Base-by-base conservation (phyloP, 306 rosid species). In the Vigna nakashimae region DNA sequence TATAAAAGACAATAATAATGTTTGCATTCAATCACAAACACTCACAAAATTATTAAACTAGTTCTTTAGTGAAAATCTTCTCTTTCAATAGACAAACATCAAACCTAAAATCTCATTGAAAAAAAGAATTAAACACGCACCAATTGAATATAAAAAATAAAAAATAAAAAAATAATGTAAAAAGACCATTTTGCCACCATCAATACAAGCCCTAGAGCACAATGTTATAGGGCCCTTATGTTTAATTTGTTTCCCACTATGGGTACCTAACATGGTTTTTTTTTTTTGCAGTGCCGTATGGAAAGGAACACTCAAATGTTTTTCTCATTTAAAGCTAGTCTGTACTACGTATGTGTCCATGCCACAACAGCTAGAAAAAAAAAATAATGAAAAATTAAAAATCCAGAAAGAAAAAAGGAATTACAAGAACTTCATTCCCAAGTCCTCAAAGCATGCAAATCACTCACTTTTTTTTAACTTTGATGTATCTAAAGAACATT, bases 161-260 rank as follows among this genome's bases (percentile, higher is more conserved):
- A 52, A 22, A 1, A 53, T 60, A 48, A 79, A 69, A 69, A 59
- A 13, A 68, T 72, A 46, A 5, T 13, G 79, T 26, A 71, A 74
- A 64, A 79, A 59, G 60, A 78, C 57, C 65, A 42, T 80, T 70
- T 62, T 51, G 63, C 57, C 57, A 62, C 75, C n/a, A 83, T 72
- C 17, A 78, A 70, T 85, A 86, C 91, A 86, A 83, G 77, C 64
- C 62, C 43, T 66, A 26, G 60, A 22, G 71, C 82, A 73, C 71
- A 75, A 70, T 73, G 56, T 53, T 71, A 42, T 46, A 63, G 88
- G 92, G 84, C 84, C 89, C 84, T 42, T 65, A 16, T 76, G 84
- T 85, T 71, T 81, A 80, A 45, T 71, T 67, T 85, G 94, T 82
- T 88, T 86, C 88, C 92, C 94, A 83, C 87, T 82, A 80, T 71